These are phyloP conservation scores for Aspergillus carbonarius DNA, from an alignment of 2,329 filamentous ascomycete species.

Conservation along the genomic window DNA sequence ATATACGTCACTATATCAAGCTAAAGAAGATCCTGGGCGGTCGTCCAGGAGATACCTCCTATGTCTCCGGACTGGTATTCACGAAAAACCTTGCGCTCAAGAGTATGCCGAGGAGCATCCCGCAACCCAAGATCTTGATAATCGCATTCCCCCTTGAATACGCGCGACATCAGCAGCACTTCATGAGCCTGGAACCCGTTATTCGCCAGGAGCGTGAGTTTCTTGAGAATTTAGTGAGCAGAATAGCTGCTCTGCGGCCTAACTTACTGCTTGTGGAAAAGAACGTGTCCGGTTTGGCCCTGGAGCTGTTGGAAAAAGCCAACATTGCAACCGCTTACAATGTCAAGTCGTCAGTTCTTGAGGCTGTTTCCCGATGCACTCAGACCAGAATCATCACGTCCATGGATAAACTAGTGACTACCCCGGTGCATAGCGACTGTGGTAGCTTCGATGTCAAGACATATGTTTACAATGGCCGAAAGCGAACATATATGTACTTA, in stretches of 20 bases:
- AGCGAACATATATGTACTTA: constrained; percentile 94
- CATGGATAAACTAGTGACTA: constrained; percentile 83
- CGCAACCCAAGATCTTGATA: constrained; percentile 82
- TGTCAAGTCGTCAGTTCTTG: constrained; percentile 92
- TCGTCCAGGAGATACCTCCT: constrained; percentile 86
- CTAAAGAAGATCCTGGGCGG: constrained; percentile 94
- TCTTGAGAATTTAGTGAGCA: constrained; percentile 82
- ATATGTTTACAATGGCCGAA: constrained; percentile 78
- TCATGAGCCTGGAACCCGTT: constrained; percentile 96
- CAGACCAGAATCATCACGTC: constrained; percentile 92
- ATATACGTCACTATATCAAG: constrained; percentile 96
- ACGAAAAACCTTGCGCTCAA: constrained; percentile 96
- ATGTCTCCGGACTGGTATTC: constrained; percentile 94
- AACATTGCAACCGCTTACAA: constrained; percentile 94
- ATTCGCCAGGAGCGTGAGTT: constrained; percentile 97
- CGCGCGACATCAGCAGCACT: constrained; percentile 86
- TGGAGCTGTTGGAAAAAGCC: constrained; percentile 83
- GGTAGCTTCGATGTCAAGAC: constrained; percentile 93
- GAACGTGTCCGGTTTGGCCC: constrained; percentile 84
- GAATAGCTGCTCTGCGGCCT: constrained; percentile 81
- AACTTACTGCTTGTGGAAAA: constrained; percentile 89
- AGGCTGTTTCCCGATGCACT: constrained; percentile 88
- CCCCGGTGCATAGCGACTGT: constrained; percentile 73
- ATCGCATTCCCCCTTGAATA: constrained; percentile 97
- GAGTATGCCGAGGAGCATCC: constrained; percentile 86